A percentile compares a stretch with the other conserved stretches of the same genome.
phyloP scores from a whole-genome alignment of 495 filamentous ascomycete species.

The Penicillium argentinense region DNA sequence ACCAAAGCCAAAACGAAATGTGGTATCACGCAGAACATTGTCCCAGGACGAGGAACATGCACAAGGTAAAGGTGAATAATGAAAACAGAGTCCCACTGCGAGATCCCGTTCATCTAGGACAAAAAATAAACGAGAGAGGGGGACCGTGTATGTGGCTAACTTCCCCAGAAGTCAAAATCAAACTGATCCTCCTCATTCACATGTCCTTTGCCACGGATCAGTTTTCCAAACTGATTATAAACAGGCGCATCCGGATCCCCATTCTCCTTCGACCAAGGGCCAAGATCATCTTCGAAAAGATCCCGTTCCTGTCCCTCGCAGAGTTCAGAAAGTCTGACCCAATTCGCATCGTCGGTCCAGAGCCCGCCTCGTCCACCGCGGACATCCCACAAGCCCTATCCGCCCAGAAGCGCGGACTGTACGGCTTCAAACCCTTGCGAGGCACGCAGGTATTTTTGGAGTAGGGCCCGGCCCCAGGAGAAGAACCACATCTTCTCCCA shows the following conservation, averaged over 20 bases:
- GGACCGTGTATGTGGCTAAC: too few relatives aligned
- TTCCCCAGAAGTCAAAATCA: background rate
- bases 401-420: constrained; percentile 46
- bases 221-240: constrained; percentile 43
- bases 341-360: constrained; percentile 56
- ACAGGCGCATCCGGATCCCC: constrained; percentile 59
- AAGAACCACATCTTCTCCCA: constrained; percentile 62
- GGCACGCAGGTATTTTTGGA: constrained; percentile 50
- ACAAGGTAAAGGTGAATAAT: background rate
- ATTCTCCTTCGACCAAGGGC: constrained; percentile 59
- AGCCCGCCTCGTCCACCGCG: constrained; percentile 58
- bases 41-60: background rate
- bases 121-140: background rate
- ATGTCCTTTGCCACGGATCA: constrained; percentile 41
- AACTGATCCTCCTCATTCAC: constrained; percentile 1
- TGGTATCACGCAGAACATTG: background rate
- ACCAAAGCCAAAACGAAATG: background rate
- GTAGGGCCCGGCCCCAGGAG: constrained; percentile 49
- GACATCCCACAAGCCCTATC: constrained; percentile 53
- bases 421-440: constrained; percentile 43
- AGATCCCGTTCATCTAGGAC: background rate
- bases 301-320: constrained; percentile 51
- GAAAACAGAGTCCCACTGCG: background rate
- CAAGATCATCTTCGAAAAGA: constrained; percentile 48
- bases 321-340: constrained; percentile 55